These are phyloP conservation scores for Auriculariales sp. DNA, from an alignment of 768 basidiomycete genomes.

Conservation along the genomic window DNA sequence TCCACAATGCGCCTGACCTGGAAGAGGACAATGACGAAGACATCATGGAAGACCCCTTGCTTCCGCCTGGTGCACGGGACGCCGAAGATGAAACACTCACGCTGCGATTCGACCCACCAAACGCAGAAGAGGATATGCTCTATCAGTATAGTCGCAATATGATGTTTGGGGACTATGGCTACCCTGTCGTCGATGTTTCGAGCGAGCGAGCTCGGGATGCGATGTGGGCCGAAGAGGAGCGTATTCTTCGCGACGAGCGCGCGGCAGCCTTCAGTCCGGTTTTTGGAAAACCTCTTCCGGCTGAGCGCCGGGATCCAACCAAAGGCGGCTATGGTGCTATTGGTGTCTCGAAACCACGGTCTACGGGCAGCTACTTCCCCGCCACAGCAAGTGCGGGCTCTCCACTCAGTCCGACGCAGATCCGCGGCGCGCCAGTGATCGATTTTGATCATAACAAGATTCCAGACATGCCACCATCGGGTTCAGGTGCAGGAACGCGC, in stretches of 20 bases:
- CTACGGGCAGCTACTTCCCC: background rate
- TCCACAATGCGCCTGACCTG: constrained; percentile 36
- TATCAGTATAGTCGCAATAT: constrained; percentile 65
- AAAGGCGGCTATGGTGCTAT: constrained; percentile 47
- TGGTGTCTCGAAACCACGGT: constrained; percentile 1
- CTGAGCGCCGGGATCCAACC: constrained; percentile 1
- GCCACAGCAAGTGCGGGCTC: background rate
- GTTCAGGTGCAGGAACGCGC: constrained; percentile 20
- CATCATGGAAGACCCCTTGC: constrained; percentile 7
- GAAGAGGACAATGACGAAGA: constrained; percentile 16
- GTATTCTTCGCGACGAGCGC: constrained; percentile 61
- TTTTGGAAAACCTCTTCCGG: constrained; percentile 1
- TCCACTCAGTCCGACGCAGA: constrained; percentile 4
- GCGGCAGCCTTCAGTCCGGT: constrained; percentile 52
- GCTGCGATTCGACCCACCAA: constrained; percentile 53
- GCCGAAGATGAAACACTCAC: constrained; percentile 24
- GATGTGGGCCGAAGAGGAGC: constrained; percentile 79
- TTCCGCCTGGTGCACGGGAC: constrained; percentile 16
- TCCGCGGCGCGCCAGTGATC: constrained; percentile 20
- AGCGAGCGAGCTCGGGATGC: constrained; percentile 47
- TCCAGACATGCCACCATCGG: constrained; percentile 9
- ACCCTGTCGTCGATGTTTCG: constrained; percentile 80
- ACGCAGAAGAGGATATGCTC: constrained; percentile 58
- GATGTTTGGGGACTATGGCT: constrained; percentile 83
- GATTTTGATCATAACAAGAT: constrained; percentile 32